These are phyloP conservation scores for Neonothopanus nambi DNA, from an alignment of 1,284 basidiomycete species.

Conservation along the genomic window DNA sequence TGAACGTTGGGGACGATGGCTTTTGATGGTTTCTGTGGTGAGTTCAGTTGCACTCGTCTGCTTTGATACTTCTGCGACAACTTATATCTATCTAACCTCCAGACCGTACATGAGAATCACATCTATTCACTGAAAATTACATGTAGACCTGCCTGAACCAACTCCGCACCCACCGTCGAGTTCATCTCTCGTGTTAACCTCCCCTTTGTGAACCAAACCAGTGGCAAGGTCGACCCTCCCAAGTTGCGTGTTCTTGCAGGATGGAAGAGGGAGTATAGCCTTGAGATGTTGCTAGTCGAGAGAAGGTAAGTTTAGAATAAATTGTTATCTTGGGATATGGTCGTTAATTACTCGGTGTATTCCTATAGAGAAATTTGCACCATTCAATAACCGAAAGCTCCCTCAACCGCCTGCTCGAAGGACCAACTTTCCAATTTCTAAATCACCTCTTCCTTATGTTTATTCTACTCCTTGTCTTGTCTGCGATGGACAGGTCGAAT, in stretches of 20 bases:
- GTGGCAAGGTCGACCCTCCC: slow-evolving; percentile 76
- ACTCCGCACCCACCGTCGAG: slow-evolving; percentile 73
- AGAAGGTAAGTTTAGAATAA: slow-evolving; percentile 62
- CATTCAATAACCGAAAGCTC: slow-evolving; percentile 88
- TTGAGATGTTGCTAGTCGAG: slow-evolving; percentile 89
- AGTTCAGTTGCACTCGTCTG: background rate
- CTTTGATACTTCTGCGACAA: slow-evolving; percentile 8
- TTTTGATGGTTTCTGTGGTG: too few species aligned
- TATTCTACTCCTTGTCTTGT: too few species aligned
- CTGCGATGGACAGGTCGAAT: too few species aligned
- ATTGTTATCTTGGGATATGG: background rate
- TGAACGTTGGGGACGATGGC: too few species aligned
- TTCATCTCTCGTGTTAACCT: slow-evolving; percentile 93
- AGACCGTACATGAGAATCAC: slow-evolving; percentile 96
- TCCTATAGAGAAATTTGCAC: slow-evolving; percentile 87
- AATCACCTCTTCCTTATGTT: too few species aligned
- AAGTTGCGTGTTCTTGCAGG: slow-evolving; percentile 71
- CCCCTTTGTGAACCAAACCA: slow-evolving; percentile 82
- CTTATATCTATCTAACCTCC: too few species aligned
- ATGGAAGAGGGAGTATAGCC: slow-evolving; percentile 77
- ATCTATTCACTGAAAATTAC: slow-evolving; percentile 95
- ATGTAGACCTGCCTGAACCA: slow-evolving; percentile 86
- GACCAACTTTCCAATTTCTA: slow-evolving; percentile 63
- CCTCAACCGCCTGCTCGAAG: slow-evolving; percentile 95
- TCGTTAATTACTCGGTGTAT: too few species aligned